Base-by-base conservation (phyloP, 2,329 filamentous ascomycete species). In the Claviceps capensis region DNA sequence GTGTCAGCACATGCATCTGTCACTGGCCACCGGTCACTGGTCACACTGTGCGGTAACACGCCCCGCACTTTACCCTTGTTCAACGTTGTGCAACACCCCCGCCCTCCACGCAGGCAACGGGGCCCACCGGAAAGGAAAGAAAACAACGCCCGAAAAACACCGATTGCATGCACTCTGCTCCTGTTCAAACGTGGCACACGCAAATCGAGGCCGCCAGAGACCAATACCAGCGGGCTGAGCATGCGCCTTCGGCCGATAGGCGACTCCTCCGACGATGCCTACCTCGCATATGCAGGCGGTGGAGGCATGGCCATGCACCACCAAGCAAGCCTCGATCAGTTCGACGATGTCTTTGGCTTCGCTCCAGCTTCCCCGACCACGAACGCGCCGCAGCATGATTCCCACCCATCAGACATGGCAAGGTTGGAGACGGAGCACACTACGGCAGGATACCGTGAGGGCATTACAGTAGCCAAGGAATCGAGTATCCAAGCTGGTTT, bases 401-500 rank as follows among this genome's bases (percentile, higher is more conserved):
- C 57, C 49, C 72, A 79, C 51, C 72, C 71, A 36, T 78, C 72
- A 62, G 89, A 95, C 60, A 77, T 93, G 49, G 81, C 78, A 19
- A 82, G 85, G 23, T 76, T 95, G 16, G 82, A 85, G 60, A 77
- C 80, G 43, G 82, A 86, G 52, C 88, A 95, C 65, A 78, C 81
- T 50, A 96, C 86, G 7, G 83, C 86, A 41, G 93, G 93, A 19
- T 97, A 97, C 69, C 84, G 91, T 54, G 90, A 96, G 61, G 93
- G 91, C 45, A 78, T 97, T 50, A 77, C 84, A 0, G 72, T 72
- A 3, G 86, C 85, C 36, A 97, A 97, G 65, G 78, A 79, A 26
- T 70, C 75, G 47, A 85, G 82, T 60, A 80, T 96, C 26, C 93
- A 98, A 68, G 75, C 75, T 14, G 91, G 91, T 0, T 97, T 98